Percentiles rank a stretch among this genome's conserved stretches.
phyloP scores from a whole-genome alignment of 768 basidiomycete species.

The Sporobolomyces phaffii region DNA sequence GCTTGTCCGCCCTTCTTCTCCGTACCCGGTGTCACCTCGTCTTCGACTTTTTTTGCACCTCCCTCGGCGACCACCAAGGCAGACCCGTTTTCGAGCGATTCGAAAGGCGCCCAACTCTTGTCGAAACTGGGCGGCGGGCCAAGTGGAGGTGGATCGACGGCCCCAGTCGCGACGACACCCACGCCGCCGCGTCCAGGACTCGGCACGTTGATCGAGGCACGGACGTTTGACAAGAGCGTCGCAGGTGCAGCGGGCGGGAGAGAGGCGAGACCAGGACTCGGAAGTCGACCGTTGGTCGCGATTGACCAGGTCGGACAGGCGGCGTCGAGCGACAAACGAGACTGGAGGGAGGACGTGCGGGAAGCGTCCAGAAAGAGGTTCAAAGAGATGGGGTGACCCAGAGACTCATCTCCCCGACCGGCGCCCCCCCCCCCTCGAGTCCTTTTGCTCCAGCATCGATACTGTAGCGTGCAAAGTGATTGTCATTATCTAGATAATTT shows the following conservation, averaged over 20 bases:
- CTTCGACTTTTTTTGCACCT: neutral
- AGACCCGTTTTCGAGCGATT: constrained; percentile 21
- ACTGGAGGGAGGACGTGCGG: constrained; percentile 31
- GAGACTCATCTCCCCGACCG: too few species aligned
- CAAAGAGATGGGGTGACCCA: constrained; percentile 16
- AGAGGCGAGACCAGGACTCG: constrained; percentile 22
- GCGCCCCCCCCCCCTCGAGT: too few species aligned
- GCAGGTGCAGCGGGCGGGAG: neutral
- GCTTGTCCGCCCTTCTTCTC: constrained; percentile 25
- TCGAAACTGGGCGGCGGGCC: constrained; percentile 14
- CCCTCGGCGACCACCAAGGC: neutral
- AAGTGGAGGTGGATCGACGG: neutral
- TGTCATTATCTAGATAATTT: too few species aligned
- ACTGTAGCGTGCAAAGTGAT: too few species aligned
- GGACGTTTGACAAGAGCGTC: neutral
- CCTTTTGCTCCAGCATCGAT: too few species aligned
- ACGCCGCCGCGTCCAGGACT: neutral
- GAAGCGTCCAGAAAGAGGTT: constrained; percentile 30
- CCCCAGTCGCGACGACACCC: neutral
- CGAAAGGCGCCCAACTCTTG: constrained; percentile 20
- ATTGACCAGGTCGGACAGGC: constrained; percentile 13
- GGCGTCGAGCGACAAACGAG: constrained; percentile 29
- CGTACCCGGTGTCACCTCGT: constrained; percentile 14
- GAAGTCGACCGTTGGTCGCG: constrained; percentile 14
- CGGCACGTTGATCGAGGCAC: constrained; percentile 30